Base-by-base conservation (phyloP, 2,329 filamentous ascomycete species). In the Colletotrichum sp. region DNA sequence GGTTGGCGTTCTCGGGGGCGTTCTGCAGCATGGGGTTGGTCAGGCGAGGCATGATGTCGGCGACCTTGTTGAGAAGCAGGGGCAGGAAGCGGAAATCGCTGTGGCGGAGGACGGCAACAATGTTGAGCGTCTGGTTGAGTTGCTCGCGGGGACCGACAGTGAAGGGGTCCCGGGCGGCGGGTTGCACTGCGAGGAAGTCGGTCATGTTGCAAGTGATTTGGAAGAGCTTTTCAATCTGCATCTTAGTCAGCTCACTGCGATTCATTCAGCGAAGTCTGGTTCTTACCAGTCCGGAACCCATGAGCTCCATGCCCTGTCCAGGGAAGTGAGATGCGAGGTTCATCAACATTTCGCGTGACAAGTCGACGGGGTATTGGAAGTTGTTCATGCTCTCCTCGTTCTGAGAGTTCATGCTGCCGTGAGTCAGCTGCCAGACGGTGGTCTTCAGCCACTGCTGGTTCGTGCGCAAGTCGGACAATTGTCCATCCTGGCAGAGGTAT, bases 81-180 rank as follows among this genome's bases (percentile, higher is more conserved):
- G 95, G 95, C 16, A 96, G 87, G 82, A 95, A 97, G 67, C 94
- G 93, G 77, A 93, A 90, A 72, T 96, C 90, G 8, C 94, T 94
- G 73, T 92, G 93, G n/a, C 94, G 94, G 21, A 97, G 89, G 10
- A 92, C 87, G 3, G 93, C 92, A 4, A 96, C 87, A 10, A 95
- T 88, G 74, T 90, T 91, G 55, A 94, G 86, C 34, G 96, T 89
- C 74, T 94, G 90, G 76, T 92, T 92, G 7, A 98, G 90, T 80
- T 95, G 93, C 80, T 96, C 94, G 43, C 92, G 92, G 5, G 95
- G 94, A 0, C 93, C 92, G 48, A 91, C 83, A 26, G 90, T 88
- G 81, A 95, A 95, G 2, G 91, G 90, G 52, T 91, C 89, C 4
- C 91, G 87, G 5, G 91, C 89, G 0, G 90, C 85, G 1, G 92